Evolutionary conservation across 768 basidiomycete species (phyloP).

Genomic region (Exidia glandulosa): DNA sequence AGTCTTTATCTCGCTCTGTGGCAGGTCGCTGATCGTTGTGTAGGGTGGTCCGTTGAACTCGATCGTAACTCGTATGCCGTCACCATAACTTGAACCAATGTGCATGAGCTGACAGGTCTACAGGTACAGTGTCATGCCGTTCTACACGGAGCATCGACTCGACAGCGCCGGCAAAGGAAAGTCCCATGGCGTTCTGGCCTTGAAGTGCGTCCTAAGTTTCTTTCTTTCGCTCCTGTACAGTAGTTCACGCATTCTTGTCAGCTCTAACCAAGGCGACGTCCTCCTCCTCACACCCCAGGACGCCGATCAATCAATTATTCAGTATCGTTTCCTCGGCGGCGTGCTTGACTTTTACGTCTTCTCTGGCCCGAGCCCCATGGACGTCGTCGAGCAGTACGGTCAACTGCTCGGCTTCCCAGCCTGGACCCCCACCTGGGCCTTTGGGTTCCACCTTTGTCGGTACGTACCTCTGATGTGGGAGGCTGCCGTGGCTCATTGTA

Average conservation of each 20-base stretch:
- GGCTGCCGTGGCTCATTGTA: slow-evolving; percentile 6
- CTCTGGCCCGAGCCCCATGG: slow-evolving; percentile 9
- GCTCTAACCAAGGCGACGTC: neutral
- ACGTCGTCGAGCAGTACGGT: slow-evolving; percentile 17
- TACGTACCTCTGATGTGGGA: slow-evolving; percentile 17
- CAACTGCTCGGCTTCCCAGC: slow-evolving; percentile 15
- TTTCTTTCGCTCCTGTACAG: neutral
- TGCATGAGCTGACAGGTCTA: neutral
- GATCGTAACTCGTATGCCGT: neutral
- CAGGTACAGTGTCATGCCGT: slow-evolving; percentile 4
- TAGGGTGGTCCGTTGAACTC: neutral
- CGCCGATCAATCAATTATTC: slow-evolving; percentile 2
- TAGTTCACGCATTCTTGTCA: neutral
- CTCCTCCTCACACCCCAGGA: neutral
- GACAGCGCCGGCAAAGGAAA: slow-evolving; percentile 14
- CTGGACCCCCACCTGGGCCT: slow-evolving; percentile 17
- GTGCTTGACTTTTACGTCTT: slow-evolving; percentile 24
- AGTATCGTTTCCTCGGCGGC: slow-evolving; percentile 23
- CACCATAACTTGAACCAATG: neutral
- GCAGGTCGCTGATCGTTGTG: neutral
- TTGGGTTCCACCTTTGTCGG: slow-evolving; percentile 17
- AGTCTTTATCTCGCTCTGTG: neutral
- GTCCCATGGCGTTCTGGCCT: slow-evolving; percentile 23
- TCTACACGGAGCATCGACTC: slow-evolving; percentile 8
- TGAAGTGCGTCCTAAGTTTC: slow-evolving; percentile 8